phyloP scores from a whole-genome alignment of 1,284 basidiomycete species.

The Sporisorium iseilematis-ciliati region DNA sequence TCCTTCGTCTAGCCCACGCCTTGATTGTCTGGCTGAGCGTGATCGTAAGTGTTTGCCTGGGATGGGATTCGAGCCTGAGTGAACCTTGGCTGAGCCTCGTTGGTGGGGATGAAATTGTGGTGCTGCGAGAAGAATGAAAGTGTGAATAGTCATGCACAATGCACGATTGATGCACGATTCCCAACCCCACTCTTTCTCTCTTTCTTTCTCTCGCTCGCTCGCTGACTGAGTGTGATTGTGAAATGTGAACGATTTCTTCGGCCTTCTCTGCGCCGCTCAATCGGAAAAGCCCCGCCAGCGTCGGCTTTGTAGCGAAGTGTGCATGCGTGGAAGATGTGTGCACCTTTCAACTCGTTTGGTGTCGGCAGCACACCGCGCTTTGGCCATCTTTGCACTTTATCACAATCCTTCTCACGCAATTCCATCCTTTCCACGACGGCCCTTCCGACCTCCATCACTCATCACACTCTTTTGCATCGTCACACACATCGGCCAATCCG shows the following conservation, averaged over 20 bases:
- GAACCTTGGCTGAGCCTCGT: background rate
- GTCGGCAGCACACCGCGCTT: background rate
- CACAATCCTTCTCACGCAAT: background rate
- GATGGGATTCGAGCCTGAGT: too few species aligned
- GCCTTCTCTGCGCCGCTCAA: slow-evolving; percentile 9
- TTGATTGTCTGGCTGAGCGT: too few species aligned
- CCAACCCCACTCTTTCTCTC: too few species aligned
- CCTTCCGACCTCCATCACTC: background rate
- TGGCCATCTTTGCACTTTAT: slow-evolving; percentile 5
- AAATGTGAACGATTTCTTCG: slow-evolving; percentile 4
- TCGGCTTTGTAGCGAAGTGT: background rate
- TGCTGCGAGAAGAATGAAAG: too few species aligned
- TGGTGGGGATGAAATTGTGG: background rate
- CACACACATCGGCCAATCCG: slow-evolving; percentile 1
- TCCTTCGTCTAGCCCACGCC: background rate
- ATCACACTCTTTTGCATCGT: background rate
- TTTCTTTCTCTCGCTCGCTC: too few species aligned
- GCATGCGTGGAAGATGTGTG: background rate
- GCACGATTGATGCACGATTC: too few species aligned
- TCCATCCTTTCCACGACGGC: background rate
- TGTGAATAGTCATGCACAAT: too few species aligned
- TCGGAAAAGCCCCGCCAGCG: too few species aligned
- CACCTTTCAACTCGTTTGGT: background rate
- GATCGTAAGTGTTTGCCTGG: too few species aligned
- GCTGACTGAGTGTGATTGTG: too few species aligned